Conservation (phyloP, 2,329 filamentous ascomycete species). For the Trichophyton schoenleinii region DNA sequence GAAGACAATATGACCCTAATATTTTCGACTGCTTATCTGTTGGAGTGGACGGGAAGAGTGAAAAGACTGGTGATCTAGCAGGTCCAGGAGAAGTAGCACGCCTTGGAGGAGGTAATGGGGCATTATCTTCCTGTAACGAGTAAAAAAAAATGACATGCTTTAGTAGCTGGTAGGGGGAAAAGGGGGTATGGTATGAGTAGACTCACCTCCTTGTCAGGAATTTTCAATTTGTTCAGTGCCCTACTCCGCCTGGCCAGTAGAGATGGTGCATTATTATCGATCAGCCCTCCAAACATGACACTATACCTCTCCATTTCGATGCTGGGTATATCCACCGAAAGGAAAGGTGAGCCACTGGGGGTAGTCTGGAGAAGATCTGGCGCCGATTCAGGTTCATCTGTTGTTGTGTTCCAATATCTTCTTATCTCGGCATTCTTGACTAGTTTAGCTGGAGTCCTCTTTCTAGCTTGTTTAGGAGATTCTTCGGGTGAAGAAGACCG, state of each 20-base stretch:
- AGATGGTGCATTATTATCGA: conserved; percentile 25
- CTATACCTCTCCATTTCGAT: conserved; percentile 80
- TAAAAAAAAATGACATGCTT: not conserved
- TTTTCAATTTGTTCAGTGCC: conserved; percentile 39
- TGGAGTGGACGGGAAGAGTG: conserved; percentile 27
- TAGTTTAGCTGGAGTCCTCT: conserved; percentile 5
- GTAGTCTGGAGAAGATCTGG: conserved; percentile 6
- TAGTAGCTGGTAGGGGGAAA: not conserved
- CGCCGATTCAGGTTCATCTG: conserved; percentile 6
- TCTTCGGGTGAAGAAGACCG: not conserved
- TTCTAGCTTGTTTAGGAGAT: conserved; percentile 1
- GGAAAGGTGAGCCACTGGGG: conserved; percentile 27
- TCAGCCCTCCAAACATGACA: conserved; percentile 74
- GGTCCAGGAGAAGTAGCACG: conserved; percentile 27
- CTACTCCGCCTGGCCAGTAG: conserved; percentile 27
- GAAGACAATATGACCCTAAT: conserved; percentile 12
- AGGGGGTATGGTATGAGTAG: not conserved
- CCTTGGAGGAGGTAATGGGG: conserved; percentile 17
- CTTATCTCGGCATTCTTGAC: conserved; percentile 5
- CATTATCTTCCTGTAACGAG: not conserved
- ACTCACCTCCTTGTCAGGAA: conserved; percentile 36
- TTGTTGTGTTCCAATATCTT: conserved; percentile 4
- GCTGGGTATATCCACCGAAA: conserved; percentile 70
- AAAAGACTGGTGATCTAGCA: conserved; percentile 27
- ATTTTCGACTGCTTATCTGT: conserved; percentile 21